phyloP scores from a whole-genome alignment of 2,329 filamentous ascomycete species.

The Esteya vermicola region DNA sequence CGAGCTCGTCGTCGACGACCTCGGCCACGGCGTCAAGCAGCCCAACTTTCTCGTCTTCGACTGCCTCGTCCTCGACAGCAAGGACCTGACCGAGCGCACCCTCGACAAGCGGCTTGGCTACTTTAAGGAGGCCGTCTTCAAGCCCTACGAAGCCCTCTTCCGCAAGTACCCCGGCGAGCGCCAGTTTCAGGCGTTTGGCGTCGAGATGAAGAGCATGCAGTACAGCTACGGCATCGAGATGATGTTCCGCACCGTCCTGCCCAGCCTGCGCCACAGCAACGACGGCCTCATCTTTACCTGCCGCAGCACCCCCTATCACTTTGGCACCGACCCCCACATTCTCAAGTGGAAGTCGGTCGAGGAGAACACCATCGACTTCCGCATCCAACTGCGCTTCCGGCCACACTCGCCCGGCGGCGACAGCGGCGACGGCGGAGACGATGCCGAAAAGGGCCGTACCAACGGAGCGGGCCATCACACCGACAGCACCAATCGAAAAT shows the following conservation, averaged over 20 bases:
- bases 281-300: slow-evolving; percentile 98
- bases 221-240: slow-evolving; percentile 76
- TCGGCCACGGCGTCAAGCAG: slow-evolving; percentile 50
- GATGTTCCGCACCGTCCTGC: slow-evolving; percentile 83
- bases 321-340: slow-evolving; percentile 85
- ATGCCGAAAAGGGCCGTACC: not conserved
- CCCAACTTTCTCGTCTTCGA: slow-evolving; percentile 89
- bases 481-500: not conserved
- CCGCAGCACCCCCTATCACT: slow-evolving; percentile 68
- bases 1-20: slow-evolving; percentile 78
- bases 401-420: slow-evolving; percentile 51
- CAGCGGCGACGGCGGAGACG: slow-evolving; percentile 57
- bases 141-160: slow-evolving; percentile 52
- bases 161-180: slow-evolving; percentile 54
- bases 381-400: slow-evolving; percentile 62
- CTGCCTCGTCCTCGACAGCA: slow-evolving; percentile 67
- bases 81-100: slow-evolving; percentile 61
- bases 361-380: slow-evolving; percentile 92
- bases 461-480: not conserved
- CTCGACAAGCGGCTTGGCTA: slow-evolving; percentile 83
- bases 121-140: slow-evolving; percentile 64
- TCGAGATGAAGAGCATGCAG: slow-evolving; percentile 83
- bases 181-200: slow-evolving; percentile 58
- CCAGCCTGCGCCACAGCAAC: slow-evolving; percentile 77
- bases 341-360: slow-evolving; percentile 95